A percentile compares a stretch with the other conserved stretches of the same genome.
Evolutionary conservation across 306 rosid species (phyloP).

Genomic region (Ammopiptanthus mongolicus): DNA sequence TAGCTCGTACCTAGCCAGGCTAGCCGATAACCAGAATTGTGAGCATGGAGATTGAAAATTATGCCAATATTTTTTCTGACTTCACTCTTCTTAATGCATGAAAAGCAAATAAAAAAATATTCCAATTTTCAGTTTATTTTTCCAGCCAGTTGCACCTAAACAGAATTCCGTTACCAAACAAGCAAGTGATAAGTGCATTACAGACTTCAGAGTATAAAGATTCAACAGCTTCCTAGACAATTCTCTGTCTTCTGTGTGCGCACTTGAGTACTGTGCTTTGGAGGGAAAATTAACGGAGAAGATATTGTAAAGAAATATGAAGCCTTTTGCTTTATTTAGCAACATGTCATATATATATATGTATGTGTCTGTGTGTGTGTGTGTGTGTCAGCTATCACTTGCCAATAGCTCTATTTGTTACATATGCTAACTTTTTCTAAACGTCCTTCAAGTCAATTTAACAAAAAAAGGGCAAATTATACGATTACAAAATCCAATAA

Average conservation of each 20-base stretch:
- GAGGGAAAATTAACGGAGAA: not conserved
- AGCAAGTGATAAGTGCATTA: not conserved
- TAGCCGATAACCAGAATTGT: not conserved
- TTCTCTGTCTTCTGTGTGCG: not conserved
- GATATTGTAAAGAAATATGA: not conserved
- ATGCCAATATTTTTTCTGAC: not conserved
- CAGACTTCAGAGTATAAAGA: not conserved
- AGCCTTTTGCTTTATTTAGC: not conserved
- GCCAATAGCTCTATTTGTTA: not conserved
- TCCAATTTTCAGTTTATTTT: not conserved
- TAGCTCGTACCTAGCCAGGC: not conserved
- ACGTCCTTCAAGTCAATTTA: not conserved
- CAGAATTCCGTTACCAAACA: not conserved
- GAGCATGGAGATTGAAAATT: not conserved
- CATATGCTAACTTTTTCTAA: not conserved
- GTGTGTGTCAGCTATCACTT: not conserved
- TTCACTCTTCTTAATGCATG: not conserved
- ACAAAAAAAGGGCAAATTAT: not conserved
- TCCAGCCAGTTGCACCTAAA: not conserved
- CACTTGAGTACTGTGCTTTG: not conserved
- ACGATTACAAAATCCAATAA: not conserved
- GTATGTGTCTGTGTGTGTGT: too few relatives aligned
- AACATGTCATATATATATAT: too few relatives aligned
- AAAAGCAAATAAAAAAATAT: not conserved
- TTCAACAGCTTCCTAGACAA: not conserved